phyloP scores from a whole-genome alignment of 2,329 filamentous ascomycete genomes.

The Aspergillus bombycis region DNA sequence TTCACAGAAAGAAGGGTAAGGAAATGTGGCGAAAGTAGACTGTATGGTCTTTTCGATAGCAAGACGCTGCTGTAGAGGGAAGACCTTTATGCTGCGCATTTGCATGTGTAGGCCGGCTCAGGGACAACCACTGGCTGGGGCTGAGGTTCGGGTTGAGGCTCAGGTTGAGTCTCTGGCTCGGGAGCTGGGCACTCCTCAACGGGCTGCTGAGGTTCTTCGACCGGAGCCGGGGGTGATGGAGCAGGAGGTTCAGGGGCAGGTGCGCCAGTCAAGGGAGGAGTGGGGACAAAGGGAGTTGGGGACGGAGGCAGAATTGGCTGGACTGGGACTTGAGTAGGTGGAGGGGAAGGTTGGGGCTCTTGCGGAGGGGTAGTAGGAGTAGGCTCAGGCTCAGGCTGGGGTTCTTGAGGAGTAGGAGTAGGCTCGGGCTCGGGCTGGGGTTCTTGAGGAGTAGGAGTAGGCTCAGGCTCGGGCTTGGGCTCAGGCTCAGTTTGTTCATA shows the following conservation, averaged over 20 bases:
- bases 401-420: not conserved
- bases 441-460: conserved; percentile 5
- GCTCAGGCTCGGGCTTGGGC: conserved; percentile 18
- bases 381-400: not conserved
- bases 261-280: not conserved
- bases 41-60: not conserved
- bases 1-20: not conserved
- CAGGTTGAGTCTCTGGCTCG: conserved; percentile 4
- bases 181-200: conserved; percentile 7
- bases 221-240: not conserved
- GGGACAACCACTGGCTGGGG: conserved; percentile 7
- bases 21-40: not conserved
- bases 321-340: not conserved
- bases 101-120: conserved; percentile 11
- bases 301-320: conserved; percentile 5
- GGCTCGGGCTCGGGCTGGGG: conserved; percentile 18
- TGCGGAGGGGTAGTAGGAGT: not conserved
- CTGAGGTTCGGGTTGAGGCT: conserved; percentile 9
- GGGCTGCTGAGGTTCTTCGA: not conserved
- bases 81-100: conserved; percentile 5
- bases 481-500: conserved; percentile 20
- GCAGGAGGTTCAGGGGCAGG: not conserved
- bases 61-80: not conserved
- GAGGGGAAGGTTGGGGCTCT: not conserved
- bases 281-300: conserved; percentile 7